Percentiles rank a stretch among this genome's conserved stretches.
These are phyloP conservation scores for Pseudozyma hubeiensis DNA, from an alignment of 1,284 basidiomycete genomes.

Conservation along the genomic window DNA sequence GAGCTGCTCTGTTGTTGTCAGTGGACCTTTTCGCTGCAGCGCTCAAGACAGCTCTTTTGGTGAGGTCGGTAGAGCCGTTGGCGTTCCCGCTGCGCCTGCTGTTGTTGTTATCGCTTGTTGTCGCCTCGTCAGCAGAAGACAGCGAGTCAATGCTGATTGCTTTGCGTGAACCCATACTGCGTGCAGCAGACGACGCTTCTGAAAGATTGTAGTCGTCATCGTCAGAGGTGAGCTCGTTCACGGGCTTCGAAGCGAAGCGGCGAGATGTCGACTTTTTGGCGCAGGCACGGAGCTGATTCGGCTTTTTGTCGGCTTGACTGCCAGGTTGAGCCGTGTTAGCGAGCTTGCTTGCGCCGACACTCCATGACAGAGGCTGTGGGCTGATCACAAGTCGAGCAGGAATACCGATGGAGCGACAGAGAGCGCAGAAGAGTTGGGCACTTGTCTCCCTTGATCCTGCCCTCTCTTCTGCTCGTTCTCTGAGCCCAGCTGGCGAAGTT, in stretches of 20 bases:
- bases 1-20: slow-evolving; percentile 2
- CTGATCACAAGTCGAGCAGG: slow-evolving; percentile 89
- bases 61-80: slow-evolving; percentile 16
- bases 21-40: slow-evolving; percentile 21
- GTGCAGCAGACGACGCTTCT: slow-evolving; percentile 10
- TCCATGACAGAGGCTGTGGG: slow-evolving; percentile 89
- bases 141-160: slow-evolving; percentile 18
- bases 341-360: slow-evolving; percentile 69
- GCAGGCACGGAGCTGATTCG: slow-evolving; percentile 25
- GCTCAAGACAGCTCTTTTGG: slow-evolving; percentile 29
- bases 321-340: slow-evolving; percentile 51
- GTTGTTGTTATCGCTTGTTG: slow-evolving; percentile 12
- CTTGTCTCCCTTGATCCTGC: slow-evolving; percentile 87
- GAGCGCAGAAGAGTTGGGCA: slow-evolving; percentile 88
- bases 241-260: slow-evolving; percentile 38
- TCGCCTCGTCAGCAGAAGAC: slow-evolving; percentile 23
- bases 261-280: slow-evolving; percentile 15
- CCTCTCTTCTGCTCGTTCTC: slow-evolving; percentile 85
- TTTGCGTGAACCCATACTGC: slow-evolving; percentile 8
- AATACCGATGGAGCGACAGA: slow-evolving; percentile 87
- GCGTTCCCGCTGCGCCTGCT: slow-evolving; percentile 3
- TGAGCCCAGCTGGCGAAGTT: slow-evolving; percentile 82
- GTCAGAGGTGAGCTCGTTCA: slow-evolving; percentile 56
- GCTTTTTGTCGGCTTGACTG: slow-evolving; percentile 64
- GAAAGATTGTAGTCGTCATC: slow-evolving; percentile 37